Percentiles rank a stretch among this genome's conserved stretches.
Conservation (phyloP, 805 yeast species). For the Saturnispora besseyi region DNA sequence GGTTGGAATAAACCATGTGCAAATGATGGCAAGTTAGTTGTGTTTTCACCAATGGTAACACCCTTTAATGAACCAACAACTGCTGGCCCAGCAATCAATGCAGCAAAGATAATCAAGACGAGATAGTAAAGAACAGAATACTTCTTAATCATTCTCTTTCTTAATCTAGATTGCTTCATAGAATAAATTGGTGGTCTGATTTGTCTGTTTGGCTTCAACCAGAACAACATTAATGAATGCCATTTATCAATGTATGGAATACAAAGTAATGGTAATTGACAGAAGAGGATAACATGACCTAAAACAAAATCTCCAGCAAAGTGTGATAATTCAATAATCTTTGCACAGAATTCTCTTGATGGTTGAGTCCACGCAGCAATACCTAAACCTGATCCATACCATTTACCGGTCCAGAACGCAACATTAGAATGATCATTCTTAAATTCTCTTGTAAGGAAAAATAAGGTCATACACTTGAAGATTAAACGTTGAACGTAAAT, state of each 20-base stretch:
- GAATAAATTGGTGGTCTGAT: conserved; percentile 98
- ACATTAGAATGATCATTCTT: conserved; percentile 91
- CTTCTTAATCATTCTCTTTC: conserved; percentile 95
- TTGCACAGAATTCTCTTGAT: conserved; percentile 87
- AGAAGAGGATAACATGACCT: conserved; percentile 82
- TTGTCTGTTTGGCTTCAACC: conserved; percentile 96
- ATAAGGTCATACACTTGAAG: conserved; percentile 73
- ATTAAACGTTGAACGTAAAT: conserved; percentile 80
- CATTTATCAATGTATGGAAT: conserved; percentile 90
- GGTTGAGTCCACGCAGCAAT: conserved; percentile 95
- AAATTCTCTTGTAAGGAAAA: conserved; percentile 86
- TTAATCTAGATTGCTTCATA: conserved; percentile 87
- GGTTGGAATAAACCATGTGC: conserved; percentile 80
- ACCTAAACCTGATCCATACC: conserved; percentile 94
- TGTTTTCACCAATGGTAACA: conserved; percentile 31
- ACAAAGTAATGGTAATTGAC: conserved; percentile 78
- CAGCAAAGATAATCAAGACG: conserved; percentile 61
- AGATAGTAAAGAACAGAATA: conserved; percentile 75
- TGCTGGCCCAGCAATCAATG: conserved; percentile 85
- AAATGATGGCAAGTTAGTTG: conserved; percentile 26
- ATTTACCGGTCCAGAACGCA: conserved; percentile 99
- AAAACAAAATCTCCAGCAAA: conserved; percentile 94
- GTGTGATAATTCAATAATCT: conserved; percentile 87
- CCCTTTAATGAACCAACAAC: conserved; percentile 47
- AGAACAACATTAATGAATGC: conserved; percentile 97